These are phyloP conservation scores for Geosmithia flava DNA, from an alignment of 2,329 filamentous ascomycete species.

Conservation along the genomic window DNA sequence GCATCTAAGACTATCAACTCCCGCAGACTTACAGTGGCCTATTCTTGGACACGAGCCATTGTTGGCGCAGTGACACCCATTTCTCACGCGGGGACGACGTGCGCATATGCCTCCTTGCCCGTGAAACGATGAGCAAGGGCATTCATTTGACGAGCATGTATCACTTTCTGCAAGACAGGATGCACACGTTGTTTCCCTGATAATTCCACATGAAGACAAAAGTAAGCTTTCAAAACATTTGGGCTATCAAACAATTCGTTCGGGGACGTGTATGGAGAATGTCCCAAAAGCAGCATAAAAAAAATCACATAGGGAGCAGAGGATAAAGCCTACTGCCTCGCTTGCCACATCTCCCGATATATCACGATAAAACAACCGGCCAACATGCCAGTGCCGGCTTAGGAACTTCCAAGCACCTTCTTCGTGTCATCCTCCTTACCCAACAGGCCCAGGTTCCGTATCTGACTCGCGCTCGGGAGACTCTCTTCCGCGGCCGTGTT, in stretches of 20 bases:
- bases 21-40: too few species aligned
- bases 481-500: conserved; percentile 65
- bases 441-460: conserved; percentile 74
- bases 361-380: not conserved
- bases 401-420: conserved; percentile 31
- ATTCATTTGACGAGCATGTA: too few species aligned
- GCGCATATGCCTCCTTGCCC: too few species aligned
- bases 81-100: too few species aligned
- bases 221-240: not conserved
- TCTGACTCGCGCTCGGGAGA: conserved; percentile 71
- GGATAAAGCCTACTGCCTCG: not conserved
- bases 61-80: too few species aligned
- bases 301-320: not conserved
- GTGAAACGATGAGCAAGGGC: too few species aligned
- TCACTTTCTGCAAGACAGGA: too few species aligned
- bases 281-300: not conserved
- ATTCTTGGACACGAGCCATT: too few species aligned
- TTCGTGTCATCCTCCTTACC: conserved; percentile 73
- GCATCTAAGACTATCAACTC: too few species aligned
- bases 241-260: not conserved
- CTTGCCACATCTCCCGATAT: not conserved
- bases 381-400: not conserved
- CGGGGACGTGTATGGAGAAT: not conserved
- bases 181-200: not conserved
- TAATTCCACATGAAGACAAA: not conserved